Percentiles rank a stretch among this genome's conserved stretches.
These are phyloP conservation scores for Populus hybrid DNA, from an alignment of 441 rosid genomes.

Conservation along the genomic window DNA sequence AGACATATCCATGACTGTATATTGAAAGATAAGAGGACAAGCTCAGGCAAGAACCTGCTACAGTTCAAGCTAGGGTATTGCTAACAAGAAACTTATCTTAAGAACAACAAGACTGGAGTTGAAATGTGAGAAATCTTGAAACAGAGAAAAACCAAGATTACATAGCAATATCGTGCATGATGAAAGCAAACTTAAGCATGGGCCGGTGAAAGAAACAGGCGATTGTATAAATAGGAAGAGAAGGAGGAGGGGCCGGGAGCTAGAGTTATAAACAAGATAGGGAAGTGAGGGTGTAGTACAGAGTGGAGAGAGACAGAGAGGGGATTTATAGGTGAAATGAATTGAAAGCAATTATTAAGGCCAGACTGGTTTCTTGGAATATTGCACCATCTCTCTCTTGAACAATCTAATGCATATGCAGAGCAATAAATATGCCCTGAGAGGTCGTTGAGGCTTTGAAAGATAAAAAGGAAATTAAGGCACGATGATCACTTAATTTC, in stretches of 20 bases:
- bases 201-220: not conserved
- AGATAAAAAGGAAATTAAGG: conserved; percentile 14
- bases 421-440: conserved; percentile 57
- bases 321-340: conserved; percentile 58
- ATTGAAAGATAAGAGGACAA: too few species aligned
- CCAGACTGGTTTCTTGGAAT: conserved; percentile 55
- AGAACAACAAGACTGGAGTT: not conserved
- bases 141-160: conserved; percentile 12
- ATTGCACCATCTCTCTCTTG: conserved; percentile 22
- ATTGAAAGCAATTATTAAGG: conserved; percentile 49
- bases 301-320: conserved; percentile 24
- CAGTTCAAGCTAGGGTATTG: too few species aligned
- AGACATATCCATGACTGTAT: conserved; percentile 47
- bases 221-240: not conserved
- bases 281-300: conserved; percentile 19
- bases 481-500: not conserved
- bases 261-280: not conserved
- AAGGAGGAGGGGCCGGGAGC: not conserved
- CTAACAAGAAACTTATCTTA: not conserved
- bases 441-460: conserved; percentile 51
- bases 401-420: conserved; percentile 25
- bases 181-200: too few species aligned
- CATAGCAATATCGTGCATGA: not conserved
- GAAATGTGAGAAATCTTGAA: not conserved
- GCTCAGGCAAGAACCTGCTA: not conserved